Evolutionary conservation across 768 basidiomycete species (phyloP), one percentile per base, ranked within the genome.

Genomic region (Tylopilus sp.): DNA sequence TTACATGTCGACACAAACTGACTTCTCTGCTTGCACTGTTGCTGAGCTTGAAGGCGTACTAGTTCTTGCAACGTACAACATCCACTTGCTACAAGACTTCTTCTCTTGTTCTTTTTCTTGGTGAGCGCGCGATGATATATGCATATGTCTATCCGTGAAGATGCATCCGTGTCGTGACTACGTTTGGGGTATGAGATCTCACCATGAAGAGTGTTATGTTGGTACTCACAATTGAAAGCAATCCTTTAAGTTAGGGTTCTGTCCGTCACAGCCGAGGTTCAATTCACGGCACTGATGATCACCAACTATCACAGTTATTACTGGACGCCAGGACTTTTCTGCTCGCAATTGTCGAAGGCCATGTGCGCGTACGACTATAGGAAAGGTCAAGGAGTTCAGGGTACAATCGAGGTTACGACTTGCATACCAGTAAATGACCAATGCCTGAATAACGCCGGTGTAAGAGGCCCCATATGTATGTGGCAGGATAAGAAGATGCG

Each of bases 291-390:
- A 52, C n/a, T 77, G 70, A 25, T 79, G 76, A 6, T 78, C 74
- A 51, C 80, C 82, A 12, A 85, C 70, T 19, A 78, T 76, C 5
- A 89, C 63, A 0, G 78, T 75, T 45, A 89, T 71, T 34, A 88
- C 81, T 2, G 87, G 85, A 22, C 85, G 66, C 86, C 86, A 88
- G 28, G 79, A 75, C 60, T 76, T 84, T 52, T 85, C 85, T 1
- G 80, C 74, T 36, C 84, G 78, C 61, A 87, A 67, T 13, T 61
- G 64, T 6, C 53, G 61, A 3, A 77, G 48, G 3, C 76, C 76
- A 14, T 70, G 71, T 28, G 68, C 71, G 3, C 76, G 72, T 12
- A 77, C 61, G 7, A 78, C 76, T 78, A 12, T 17, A 1, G 26
- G 31, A 6, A 4, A 13, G 33, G 22, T 45, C 21, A 45, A 24